These are phyloP conservation scores for Vanrija sp. DNA, from an alignment of 1,284 basidiomycete genomes.

Conservation along the genomic window DNA sequence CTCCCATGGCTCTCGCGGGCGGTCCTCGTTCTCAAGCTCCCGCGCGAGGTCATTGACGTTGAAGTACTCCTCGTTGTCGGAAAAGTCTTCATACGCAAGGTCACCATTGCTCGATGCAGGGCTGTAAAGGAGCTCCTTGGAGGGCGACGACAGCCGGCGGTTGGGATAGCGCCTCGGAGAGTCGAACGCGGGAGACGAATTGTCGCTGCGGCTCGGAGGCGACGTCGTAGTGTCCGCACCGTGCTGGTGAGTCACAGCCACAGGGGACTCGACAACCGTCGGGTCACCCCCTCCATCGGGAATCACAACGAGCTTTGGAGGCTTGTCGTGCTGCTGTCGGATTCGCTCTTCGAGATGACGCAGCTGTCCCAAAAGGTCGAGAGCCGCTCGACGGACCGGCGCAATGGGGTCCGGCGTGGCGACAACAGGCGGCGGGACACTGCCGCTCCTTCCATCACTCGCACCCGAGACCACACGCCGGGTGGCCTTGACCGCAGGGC, in stretches of 20 bases:
- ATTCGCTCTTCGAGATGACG: slow-evolving; percentile 39
- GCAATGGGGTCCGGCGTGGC: slow-evolving; percentile 3
- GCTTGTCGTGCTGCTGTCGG: slow-evolving; percentile 13
- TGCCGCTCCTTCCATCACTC: too few species aligned
- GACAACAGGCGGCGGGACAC: neutral
- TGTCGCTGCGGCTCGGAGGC: neutral
- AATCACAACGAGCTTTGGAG: slow-evolving; percentile 10
- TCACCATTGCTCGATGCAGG: slow-evolving; percentile 7
- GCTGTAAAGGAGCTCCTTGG: neutral
- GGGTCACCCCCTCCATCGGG: neutral
- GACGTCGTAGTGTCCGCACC: neutral
- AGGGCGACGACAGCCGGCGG: slow-evolving; percentile 1
- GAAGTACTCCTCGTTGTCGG: slow-evolving; percentile 40
- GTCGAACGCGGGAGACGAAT: neutral
- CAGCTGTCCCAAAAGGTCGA: slow-evolving; percentile 41
- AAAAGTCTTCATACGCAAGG: slow-evolving; percentile 4
- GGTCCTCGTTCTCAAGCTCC: slow-evolving; percentile 16
- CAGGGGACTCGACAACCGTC: slow-evolving; percentile 1
- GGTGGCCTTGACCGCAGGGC: slow-evolving; percentile 14
- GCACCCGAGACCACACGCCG: neutral
- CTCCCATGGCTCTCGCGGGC: slow-evolving; percentile 38
- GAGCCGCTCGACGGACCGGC: slow-evolving; percentile 27
- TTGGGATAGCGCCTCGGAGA: neutral
- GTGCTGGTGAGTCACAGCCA: neutral
- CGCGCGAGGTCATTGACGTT: slow-evolving; percentile 36